These are phyloP conservation scores for Rhodocollybia butyracea DNA, from an alignment of 768 basidiomycete genomes.

Conservation along the genomic window DNA sequence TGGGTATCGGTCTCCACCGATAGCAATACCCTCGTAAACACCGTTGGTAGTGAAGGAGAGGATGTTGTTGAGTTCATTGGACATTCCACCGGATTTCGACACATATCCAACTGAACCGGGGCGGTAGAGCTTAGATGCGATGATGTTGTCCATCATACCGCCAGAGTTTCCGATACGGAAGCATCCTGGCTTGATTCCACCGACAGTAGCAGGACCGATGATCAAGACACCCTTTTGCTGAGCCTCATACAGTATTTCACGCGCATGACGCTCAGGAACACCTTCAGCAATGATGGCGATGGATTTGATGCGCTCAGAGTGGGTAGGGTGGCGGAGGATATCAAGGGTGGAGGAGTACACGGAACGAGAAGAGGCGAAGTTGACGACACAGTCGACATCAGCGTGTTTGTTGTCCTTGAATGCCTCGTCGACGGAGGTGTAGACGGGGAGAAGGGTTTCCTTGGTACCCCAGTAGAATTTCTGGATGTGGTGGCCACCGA, in stretches of 20 bases:
- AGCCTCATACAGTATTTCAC: conserved; percentile 92
- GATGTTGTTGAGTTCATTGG: conserved; percentile 99
- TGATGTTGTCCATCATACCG: conserved; percentile 99
- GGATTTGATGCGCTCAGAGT: conserved; percentile 57
- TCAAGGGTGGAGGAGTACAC: conserved; percentile 96
- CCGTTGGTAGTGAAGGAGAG: conserved; percentile 95
- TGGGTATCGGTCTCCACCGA: conserved; percentile 98
- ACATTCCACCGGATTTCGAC: conserved; percentile 99
- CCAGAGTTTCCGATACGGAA: conserved; percentile 99
- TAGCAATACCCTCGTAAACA: conserved; percentile 99
- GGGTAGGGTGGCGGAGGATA: conserved; percentile 84
- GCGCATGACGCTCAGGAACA: conserved; percentile 96
- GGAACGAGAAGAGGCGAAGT: conserved; percentile 93
- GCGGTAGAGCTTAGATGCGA: conserved; percentile 97
- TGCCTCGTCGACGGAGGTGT: conserved; percentile 51
- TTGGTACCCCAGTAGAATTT: conserved; percentile 99
- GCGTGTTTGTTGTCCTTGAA: conserved; percentile 67
- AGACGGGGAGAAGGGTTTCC: conserved; percentile 97
- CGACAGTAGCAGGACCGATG: conserved; percentile 90
- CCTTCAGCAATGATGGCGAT: conserved; percentile 98
- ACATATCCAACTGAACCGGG: conserved; percentile 97
- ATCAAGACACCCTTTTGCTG: conserved; percentile 85
- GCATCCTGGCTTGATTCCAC: conserved; percentile 99
- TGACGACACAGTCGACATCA: conserved; percentile 96
- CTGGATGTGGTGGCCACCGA: conserved; percentile 99